Conservation (phyloP, 306 rosid genomes). For the Abrus pulchellus region DNA sequence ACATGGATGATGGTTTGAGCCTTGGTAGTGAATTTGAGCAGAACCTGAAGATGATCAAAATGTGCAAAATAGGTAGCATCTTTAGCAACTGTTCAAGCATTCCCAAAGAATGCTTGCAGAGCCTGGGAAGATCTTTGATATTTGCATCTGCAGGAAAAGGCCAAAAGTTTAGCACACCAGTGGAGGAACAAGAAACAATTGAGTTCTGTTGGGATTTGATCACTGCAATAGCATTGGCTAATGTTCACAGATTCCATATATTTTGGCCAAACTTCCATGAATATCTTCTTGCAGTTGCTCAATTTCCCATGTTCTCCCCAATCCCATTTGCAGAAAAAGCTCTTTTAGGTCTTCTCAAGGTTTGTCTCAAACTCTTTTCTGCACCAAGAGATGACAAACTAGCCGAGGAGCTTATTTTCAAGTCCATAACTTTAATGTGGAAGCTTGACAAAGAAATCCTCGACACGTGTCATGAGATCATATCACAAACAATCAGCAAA, state of each 20-base stretch:
- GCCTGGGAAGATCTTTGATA: slow-evolving; percentile 79
- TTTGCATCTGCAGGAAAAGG: slow-evolving; percentile 95
- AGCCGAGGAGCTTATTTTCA: slow-evolving; percentile 85
- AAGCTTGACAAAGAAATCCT: slow-evolving; percentile 88
- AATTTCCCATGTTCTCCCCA: slow-evolving; percentile 89
- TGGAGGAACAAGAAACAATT: slow-evolving; percentile 94
- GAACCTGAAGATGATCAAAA: slow-evolving; percentile 79
- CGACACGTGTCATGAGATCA: slow-evolving; percentile 70
- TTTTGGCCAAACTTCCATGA: slow-evolving; percentile 87
- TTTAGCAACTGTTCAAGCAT: slow-evolving; percentile 71
- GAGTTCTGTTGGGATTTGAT: slow-evolving; percentile 95
- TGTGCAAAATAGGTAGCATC: slow-evolving; percentile 78
- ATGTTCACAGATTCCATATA: slow-evolving; percentile 65
- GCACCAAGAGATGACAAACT: slow-evolving; percentile 60
- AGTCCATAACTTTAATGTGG: slow-evolving; percentile 90
- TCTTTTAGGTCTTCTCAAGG: slow-evolving; percentile 67
- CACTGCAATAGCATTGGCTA: slow-evolving; percentile 63
- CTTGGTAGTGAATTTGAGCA: slow-evolving; percentile 87
- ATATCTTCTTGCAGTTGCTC: slow-evolving; percentile 71
- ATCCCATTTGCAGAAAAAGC: slow-evolving; percentile 89
- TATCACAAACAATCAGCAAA: slow-evolving; percentile 66
- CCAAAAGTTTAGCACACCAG: slow-evolving; percentile 87
- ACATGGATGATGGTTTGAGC: slow-evolving; percentile 66
- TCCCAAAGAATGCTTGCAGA: slow-evolving; percentile 71
- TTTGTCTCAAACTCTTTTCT: slow-evolving; percentile 69